phyloP scores from a whole-genome alignment of 768 basidiomycete species.

The Termitomyces titanicus region DNA sequence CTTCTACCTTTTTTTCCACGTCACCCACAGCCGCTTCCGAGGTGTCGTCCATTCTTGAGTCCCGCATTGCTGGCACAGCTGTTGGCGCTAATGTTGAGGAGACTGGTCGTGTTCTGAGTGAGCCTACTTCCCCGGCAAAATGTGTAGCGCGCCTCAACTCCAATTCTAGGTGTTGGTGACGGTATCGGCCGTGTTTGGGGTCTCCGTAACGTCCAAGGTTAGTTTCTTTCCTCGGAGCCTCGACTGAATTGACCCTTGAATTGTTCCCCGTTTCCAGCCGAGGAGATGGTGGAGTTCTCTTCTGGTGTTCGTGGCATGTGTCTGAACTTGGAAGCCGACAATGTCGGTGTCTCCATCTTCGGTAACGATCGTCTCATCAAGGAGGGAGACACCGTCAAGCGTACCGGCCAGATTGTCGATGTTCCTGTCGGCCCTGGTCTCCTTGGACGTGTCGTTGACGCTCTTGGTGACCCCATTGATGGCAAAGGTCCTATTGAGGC shows the following conservation, averaged over 20 bases:
- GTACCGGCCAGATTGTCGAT: slow-evolving; percentile 99
- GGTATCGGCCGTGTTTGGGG: slow-evolving; percentile 99
- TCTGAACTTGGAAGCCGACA: slow-evolving; percentile 99
- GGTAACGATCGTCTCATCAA: slow-evolving; percentile 97
- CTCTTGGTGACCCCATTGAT: slow-evolving; percentile 99
- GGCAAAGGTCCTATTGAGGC: slow-evolving; percentile 97
- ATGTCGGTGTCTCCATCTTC: slow-evolving; percentile 99
- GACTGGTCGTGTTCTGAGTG: slow-evolving; percentile 98
- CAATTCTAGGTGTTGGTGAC: slow-evolving; percentile 86
- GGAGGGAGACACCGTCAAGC: slow-evolving; percentile 99
- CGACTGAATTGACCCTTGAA: slow-evolving; percentile 1
- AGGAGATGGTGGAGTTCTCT: slow-evolving; percentile 99
- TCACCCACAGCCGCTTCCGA: slow-evolving; percentile 86
- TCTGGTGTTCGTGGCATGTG: slow-evolving; percentile 99
- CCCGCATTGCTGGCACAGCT: slow-evolving; percentile 91
- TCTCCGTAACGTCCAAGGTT: slow-evolving; percentile 97
- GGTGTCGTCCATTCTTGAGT: slow-evolving; percentile 98
- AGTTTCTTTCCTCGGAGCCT: slow-evolving; percentile 2
- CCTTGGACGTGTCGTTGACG: slow-evolving; percentile 98
- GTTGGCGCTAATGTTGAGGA: slow-evolving; percentile 96
- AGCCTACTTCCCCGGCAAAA: slow-evolving; percentile 27
- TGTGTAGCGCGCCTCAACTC: slow-evolving; percentile 17
- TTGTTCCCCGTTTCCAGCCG: slow-evolving; percentile 50
- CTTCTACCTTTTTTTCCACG: slow-evolving; percentile 26
- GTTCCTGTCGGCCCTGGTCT: slow-evolving; percentile 97